These are phyloP conservation scores for Aspergillus bombycis DNA, from an alignment of 2,329 filamentous ascomycete genomes.

Conservation along the genomic window DNA sequence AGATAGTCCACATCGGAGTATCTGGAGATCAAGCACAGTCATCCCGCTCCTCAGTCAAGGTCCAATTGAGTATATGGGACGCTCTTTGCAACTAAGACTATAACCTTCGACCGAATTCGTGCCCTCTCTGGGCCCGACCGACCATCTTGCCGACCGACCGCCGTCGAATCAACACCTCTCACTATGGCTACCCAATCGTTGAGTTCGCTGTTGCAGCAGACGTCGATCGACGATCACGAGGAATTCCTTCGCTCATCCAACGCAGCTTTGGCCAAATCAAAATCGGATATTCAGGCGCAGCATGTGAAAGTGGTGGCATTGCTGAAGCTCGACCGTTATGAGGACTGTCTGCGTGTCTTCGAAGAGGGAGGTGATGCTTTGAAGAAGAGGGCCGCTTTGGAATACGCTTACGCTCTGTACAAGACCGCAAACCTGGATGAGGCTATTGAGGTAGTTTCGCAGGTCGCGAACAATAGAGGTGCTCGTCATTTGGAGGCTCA, in stretches of 20 bases:
- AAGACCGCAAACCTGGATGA: slow-evolving; percentile 60
- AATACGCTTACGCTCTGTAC: slow-evolving; percentile 67
- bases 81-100: background rate
- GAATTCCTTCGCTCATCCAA: slow-evolving; percentile 64
- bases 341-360: slow-evolving; percentile 61
- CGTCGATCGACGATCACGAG: slow-evolving; percentile 64
- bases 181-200: slow-evolving; percentile 51
- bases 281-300: slow-evolving; percentile 58
- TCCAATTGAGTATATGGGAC: slow-evolving; percentile 1
- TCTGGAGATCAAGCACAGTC: background rate
- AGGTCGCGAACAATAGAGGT: slow-evolving; percentile 49
- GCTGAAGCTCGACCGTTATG: slow-evolving; percentile 65
- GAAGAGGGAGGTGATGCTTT: slow-evolving; percentile 57
- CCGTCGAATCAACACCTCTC: slow-evolving; percentile 19
- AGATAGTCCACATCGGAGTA: slow-evolving; percentile 12
- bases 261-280: slow-evolving; percentile 59
- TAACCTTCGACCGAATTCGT: background rate
- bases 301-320: slow-evolving; percentile 64
- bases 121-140: slow-evolving; percentile 8
- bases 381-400: slow-evolving; percentile 59
- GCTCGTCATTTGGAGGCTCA: slow-evolving; percentile 65
- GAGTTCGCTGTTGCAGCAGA: slow-evolving; percentile 58
- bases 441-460: slow-evolving; percentile 56
- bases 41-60: background rate
- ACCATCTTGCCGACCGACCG: background rate